Conservation (phyloP, 2,329 filamentous ascomycete species). For the Macrophomina phaseolina region DNA sequence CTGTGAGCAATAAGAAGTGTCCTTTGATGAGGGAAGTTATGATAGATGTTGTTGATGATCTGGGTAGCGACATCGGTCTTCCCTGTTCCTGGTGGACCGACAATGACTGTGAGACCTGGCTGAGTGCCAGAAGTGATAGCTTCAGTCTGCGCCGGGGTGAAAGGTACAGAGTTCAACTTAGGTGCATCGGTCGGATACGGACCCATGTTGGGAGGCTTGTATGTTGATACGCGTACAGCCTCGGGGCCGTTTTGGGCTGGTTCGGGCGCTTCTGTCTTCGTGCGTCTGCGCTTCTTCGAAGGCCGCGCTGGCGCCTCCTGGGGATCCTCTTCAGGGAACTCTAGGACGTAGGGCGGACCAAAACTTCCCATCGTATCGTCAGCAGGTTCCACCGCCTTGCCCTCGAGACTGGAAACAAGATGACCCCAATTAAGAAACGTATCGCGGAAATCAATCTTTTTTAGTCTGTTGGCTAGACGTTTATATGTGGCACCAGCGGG, state of each 20-base stretch:
- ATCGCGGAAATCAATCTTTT: conserved; percentile 86
- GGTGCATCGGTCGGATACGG: conserved; percentile 87
- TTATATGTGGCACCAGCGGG: conserved; percentile 87
- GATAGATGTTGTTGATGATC: conserved; percentile 98
- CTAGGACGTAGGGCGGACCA: conserved; percentile 84
- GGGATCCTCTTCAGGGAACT: conserved; percentile 55
- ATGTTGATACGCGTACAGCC: conserved; percentile 82
- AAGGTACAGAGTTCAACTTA: conserved; percentile 81
- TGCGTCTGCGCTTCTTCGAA: conserved; percentile 63
- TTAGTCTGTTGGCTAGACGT: conserved; percentile 76
- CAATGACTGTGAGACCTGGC: conserved; percentile 89
- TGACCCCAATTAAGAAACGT: conserved; percentile 97
- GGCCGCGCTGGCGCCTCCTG: conserved; percentile 51
- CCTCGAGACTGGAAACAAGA: conserved; percentile 86
- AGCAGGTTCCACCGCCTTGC: conserved; percentile 80
- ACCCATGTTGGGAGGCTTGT: conserved; percentile 84
- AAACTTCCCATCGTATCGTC: conserved; percentile 75
- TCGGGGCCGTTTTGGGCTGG: conserved; percentile 65
- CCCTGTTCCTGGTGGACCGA: conserved; percentile 93
- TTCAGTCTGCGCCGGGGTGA: conserved; percentile 89
- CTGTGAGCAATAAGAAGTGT: conserved; percentile 94
- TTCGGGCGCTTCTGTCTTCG: conserved; percentile 42
- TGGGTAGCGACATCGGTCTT: conserved; percentile 99
- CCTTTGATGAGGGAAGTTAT: conserved; percentile 92
- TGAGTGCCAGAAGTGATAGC: conserved; percentile 94